Conservation (phyloP, 352 stramenopile species). For the Phytopythium kandeliae region DNA sequence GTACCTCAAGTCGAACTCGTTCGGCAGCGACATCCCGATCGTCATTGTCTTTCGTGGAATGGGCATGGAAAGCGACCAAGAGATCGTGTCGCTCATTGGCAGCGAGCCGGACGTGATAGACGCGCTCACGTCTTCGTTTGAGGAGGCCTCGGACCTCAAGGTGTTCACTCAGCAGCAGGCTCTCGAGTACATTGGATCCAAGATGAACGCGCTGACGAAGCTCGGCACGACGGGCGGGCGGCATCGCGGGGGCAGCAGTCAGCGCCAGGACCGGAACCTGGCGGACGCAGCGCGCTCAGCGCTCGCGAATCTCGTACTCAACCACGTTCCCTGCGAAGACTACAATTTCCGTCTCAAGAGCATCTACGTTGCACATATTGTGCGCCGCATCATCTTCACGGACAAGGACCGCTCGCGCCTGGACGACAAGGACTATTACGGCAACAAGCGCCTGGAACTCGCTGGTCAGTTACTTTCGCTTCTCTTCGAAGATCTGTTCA, state of each 20-base stretch:
- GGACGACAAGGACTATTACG: slow-evolving; percentile 99
- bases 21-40: slow-evolving; percentile 96
- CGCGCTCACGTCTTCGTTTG: slow-evolving; percentile 92
- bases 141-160: slow-evolving; percentile 93
- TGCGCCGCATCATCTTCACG: slow-evolving; percentile 87
- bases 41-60: slow-evolving; percentile 97
- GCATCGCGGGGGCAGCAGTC: slow-evolving; percentile 21
- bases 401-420: slow-evolving; percentile 87
- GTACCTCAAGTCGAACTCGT: slow-evolving; percentile 99
- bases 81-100: slow-evolving; percentile 96
- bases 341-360: slow-evolving; percentile 98
- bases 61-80: slow-evolving; percentile 97
- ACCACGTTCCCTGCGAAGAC: slow-evolving; percentile 97
- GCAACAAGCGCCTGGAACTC: slow-evolving; percentile 99
- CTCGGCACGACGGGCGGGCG: slow-evolving; percentile 37
- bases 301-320: slow-evolving; percentile 97
- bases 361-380: slow-evolving; percentile 98
- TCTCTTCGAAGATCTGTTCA: slow-evolving; percentile 99
- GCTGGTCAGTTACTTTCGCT: slow-evolving; percentile 97
- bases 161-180: slow-evolving; percentile 95
- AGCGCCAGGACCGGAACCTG: slow-evolving; percentile 49
- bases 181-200: slow-evolving; percentile 95
- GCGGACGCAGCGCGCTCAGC: slow-evolving; percentile 97
- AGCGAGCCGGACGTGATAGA: slow-evolving; percentile 94
- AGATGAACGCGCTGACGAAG: slow-evolving; percentile 88